Evolutionary conservation across 352 stramenopile genomes (phyloP), one percentile per base, ranked within the genome.

Genomic region (Thalassiosira mediterranea): DNA sequence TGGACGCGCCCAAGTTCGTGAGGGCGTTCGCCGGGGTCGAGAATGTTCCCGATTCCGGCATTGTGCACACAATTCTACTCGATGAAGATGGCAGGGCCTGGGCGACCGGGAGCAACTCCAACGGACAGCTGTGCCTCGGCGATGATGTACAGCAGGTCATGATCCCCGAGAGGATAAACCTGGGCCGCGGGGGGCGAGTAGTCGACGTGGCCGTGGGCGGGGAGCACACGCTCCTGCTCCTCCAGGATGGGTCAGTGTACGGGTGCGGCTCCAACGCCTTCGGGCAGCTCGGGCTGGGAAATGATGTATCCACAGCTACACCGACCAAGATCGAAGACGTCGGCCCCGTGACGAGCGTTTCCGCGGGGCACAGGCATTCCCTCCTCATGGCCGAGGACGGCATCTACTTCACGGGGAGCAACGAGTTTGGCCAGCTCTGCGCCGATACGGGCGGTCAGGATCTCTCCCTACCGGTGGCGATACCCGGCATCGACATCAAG

Each of bases 361-460:
- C 65, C 25, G 74, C 74, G 19, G 74, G 74, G 15, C 26, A 71
- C n/a, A 51, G 40, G 37, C 67, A 78, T 54, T 83, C 74, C 1
- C 46, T 83, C n/a, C 66, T 83, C 1, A 61, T 67, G 11, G 56
- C 59, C 21, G 31, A 29, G 15, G 47, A 71, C 70, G 66, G 54
- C 17, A 65, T 77, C 49, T 83, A 78, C 49, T 44, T 77, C 1
- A 72, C 66, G 0, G 76, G 76, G 38, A 68, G 66, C 34, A 84
- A 84, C 52, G 31, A 49, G 28, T 77, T 67, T 46, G 58, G 58
- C 23, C 58, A 83, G 52, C 51, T 83, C 23, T 83, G 75, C 51
- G 59, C 48, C 11, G 71, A 84, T 44, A 81, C 70, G 26, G 46
- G 68, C 15, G 71, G 71, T 11, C 26, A 78, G 21, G 42, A 66